Base-by-base conservation (phyloP, 805 yeast species). In the Allodekkera sacchari region DNA sequence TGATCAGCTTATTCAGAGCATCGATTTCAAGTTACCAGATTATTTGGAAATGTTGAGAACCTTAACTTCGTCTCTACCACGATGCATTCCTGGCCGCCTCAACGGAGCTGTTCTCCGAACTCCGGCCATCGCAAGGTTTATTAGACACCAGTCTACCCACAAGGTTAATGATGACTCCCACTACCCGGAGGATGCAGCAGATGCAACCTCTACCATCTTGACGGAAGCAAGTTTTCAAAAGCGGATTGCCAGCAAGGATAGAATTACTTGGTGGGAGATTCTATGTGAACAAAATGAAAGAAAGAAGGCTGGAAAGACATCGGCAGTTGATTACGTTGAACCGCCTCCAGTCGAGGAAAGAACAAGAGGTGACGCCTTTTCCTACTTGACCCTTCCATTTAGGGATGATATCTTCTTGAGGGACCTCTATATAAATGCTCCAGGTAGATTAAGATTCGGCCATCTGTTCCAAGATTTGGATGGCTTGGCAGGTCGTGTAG, bases 381-480 rank as follows among this genome's bases (percentile, higher is more conserved):
- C 78, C 25, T 80, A 68, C 47, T 58, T 81, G 37, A 62, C 70
- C 2, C 62, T 88, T 30, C 95, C 96, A 0, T 87, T 88, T 63
- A 83, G 82, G 45, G 82, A 82, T 38, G 95, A 88, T 52, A 62
- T 70, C 22, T 77, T 81, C 74, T 64, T 85, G 18, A 74, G 94
- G 41, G 97, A 88, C 51, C 74, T 87, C 28, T 88, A 88, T 50
- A 81, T 84, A 47, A 83, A 83, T 54, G 88, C 95, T 4, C 80
- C 77, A 36, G 96, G 96, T n/a, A 70, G 95, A 42, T 66, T 87
- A 49, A 68, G 96, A 49, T 84, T 84, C 46, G 97, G 96, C 25
- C 95, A 87, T 55, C 65, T 88, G 41, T 88, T 88, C 57, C 96
- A 88, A 63, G 97, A 88, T 57, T 64, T 88, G 48, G 97, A 88